A percentile compares a stretch with the other conserved stretches of the same genome.
phyloP scores from a whole-genome alignment of 345 rosid species.

The Rhizophora mangle region DNA sequence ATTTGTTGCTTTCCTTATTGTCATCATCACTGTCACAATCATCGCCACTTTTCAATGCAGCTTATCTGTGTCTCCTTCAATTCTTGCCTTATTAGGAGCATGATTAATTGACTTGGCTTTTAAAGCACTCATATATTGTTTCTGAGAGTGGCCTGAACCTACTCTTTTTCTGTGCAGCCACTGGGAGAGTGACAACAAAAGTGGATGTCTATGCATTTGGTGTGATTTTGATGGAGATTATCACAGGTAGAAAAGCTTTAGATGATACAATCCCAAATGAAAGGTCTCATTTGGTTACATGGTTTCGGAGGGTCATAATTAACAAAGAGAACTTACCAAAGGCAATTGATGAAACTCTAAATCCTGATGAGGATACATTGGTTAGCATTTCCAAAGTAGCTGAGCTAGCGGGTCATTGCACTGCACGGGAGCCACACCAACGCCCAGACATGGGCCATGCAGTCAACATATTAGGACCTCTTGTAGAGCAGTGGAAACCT shows the following conservation, averaged over 20 bases:
- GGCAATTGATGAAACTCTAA: constrained; percentile 54
- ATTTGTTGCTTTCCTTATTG: too few relatives aligned
- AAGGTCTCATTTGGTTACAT: constrained; percentile 66
- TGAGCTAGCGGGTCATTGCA: constrained; percentile 90
- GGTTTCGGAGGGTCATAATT: constrained; percentile 66
- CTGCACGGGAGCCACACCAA: constrained; percentile 72
- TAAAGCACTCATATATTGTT: too few relatives aligned
- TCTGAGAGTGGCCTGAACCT: not conserved
- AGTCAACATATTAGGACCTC: constrained; percentile 67
- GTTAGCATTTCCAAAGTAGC: constrained; percentile 63
- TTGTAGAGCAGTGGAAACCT: constrained; percentile 84
- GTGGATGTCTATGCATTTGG: constrained; percentile 89
- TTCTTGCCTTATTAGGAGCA: not conserved
- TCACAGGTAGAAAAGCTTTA: constrained; percentile 81
- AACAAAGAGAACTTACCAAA: constrained; percentile 66
- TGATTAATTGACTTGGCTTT: not conserved
- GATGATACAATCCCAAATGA: constrained; percentile 70
- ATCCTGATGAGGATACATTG: constrained; percentile 58
- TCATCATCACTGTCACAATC: too few relatives aligned
- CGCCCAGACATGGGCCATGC: constrained; percentile 95
- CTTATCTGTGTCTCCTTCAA: not conserved
- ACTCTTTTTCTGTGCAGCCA: constrained; percentile 42
- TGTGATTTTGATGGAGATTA: constrained; percentile 79
- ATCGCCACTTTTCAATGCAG: too few relatives aligned
- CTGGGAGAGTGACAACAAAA: constrained; percentile 89